phyloP scores from a whole-genome alignment of 768 basidiomycete species.

The Tylopilus rubrobrunneus region DNA sequence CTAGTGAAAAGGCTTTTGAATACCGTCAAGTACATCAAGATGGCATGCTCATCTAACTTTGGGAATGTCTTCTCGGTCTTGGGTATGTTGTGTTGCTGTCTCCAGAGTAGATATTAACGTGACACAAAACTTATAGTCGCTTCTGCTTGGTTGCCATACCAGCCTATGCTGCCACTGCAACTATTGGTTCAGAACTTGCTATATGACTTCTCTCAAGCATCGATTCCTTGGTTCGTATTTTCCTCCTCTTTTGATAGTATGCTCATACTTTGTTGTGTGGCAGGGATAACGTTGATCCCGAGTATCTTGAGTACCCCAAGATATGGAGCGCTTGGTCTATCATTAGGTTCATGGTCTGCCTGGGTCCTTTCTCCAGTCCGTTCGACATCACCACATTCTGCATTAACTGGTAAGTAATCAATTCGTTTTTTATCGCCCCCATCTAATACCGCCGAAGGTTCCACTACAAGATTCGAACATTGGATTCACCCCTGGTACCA shows the following conservation, averaged over 20 bases:
- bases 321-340: conserved; percentile 34
- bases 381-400: conserved; percentile 31
- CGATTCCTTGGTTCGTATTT: conserved; percentile 31
- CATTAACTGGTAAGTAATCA: conserved; percentile 29
- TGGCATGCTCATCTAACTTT: conserved; percentile 37
- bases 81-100: conserved; percentile 14
- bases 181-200: conserved; percentile 32
- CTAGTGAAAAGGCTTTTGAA: conserved; percentile 29
- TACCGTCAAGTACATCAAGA: conserved; percentile 36
- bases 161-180: conserved; percentile 35
- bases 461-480: conserved; percentile 27
- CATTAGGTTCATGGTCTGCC: conserved; percentile 33
- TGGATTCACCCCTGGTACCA: conserved; percentile 26
- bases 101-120: neutral
- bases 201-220: conserved; percentile 36
- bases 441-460: conserved; percentile 20
- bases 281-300: conserved; percentile 37
- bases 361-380: conserved; percentile 35
- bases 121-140: conserved; percentile 21
- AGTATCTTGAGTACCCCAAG: conserved; percentile 31
- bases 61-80: conserved; percentile 32
- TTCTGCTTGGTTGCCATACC: conserved; percentile 36
- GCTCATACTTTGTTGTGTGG: conserved; percentile 1
- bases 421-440: neutral
- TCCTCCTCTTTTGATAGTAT: neutral